Evolutionary conservation across 2,329 filamentous ascomycete species (phyloP).

Genomic region (Cryphonectria radicalis): DNA sequence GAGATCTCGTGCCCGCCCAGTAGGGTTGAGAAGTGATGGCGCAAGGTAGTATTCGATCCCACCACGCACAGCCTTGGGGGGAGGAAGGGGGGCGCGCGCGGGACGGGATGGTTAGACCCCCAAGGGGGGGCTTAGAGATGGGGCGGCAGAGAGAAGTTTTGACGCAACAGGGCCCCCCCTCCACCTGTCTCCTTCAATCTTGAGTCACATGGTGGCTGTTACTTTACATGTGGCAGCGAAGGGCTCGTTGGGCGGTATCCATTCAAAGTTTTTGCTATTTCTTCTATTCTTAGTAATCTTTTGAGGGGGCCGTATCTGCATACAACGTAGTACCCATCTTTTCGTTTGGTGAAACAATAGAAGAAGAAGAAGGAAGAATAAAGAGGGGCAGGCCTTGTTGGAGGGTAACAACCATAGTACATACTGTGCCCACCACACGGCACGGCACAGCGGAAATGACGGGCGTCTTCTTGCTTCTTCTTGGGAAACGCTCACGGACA

Average conservation of each 20-base stretch:
- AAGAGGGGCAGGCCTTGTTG: background rate
- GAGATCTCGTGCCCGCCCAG: background rate
- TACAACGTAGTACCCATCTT: background rate
- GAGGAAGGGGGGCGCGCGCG: too few relatives aligned
- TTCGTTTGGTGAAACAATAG: background rate
- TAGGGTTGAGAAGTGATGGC: background rate
- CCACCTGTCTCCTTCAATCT: constrained; percentile 11
- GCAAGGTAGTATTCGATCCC: background rate
- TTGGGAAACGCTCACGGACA: background rate
- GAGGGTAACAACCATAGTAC: too few relatives aligned
- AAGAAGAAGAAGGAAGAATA: background rate
- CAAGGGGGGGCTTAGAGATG: constrained; percentile 1
- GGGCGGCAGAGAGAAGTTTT: background rate
- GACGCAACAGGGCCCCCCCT: constrained; percentile 3
- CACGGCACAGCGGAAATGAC: background rate
- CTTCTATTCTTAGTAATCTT: background rate
- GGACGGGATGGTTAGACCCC: background rate
- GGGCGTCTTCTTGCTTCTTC: background rate
- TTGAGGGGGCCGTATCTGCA: background rate
- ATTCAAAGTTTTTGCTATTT: background rate
- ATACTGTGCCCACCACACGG: background rate
- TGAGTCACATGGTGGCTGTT: background rate
- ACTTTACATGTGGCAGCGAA: constrained; percentile 7
- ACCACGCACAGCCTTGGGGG: background rate
- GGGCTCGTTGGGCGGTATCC: background rate